Base-by-base conservation (phyloP, 2,329 filamentous ascomycete genomes). In the Ceratocystis destructans region DNA sequence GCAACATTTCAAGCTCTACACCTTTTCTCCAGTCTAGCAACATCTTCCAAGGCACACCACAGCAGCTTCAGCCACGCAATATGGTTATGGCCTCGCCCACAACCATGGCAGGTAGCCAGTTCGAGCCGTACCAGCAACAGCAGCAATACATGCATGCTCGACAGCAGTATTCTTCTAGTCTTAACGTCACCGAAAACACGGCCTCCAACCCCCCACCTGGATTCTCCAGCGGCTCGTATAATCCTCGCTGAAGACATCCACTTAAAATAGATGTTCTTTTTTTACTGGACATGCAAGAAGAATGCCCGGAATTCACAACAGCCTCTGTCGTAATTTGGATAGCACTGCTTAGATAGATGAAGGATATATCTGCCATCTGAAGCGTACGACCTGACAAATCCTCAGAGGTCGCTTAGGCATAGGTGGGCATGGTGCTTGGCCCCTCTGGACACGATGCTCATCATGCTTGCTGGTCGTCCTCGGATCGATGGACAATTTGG, bases 41-140 rank as follows among this genome's bases (percentile, higher is more conserved):
- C 31, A 61, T 61, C 8, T 61, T 65, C 22, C 55, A 59, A 31
- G 57, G 28, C 44, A 48, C 55, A 20, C 64, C 55, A 10, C 64
- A 65, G n/a, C 64, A 65, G 20, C 44, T 65, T 25, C 64, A 62
- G 33, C 64, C 64, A 8, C 53, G 64, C 15, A 61, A 65, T n/a
- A 50, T 65, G 45, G 62, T 53, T 3, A 55, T 50, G 46, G 31
- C 33, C 22, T n/a, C 62, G 15, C 25, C 62, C 22, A 6, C 46
- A 22, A 53, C 31, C 7, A 20, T 64, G 45, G 12, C 22, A 4
- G 37, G 37, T 25, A 20, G 46, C 12, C 33, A 22, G 31, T 41
- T 41, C 25, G 62, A 64, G 20, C 7, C 28, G 46, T 48, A 55
- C 45, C 45, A 64, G 46, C 31, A 53, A 8, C 62, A 55, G 20